These are phyloP conservation scores for Lactifluus echinatus DNA, from an alignment of 768 basidiomycete species.

Conservation along the genomic window DNA sequence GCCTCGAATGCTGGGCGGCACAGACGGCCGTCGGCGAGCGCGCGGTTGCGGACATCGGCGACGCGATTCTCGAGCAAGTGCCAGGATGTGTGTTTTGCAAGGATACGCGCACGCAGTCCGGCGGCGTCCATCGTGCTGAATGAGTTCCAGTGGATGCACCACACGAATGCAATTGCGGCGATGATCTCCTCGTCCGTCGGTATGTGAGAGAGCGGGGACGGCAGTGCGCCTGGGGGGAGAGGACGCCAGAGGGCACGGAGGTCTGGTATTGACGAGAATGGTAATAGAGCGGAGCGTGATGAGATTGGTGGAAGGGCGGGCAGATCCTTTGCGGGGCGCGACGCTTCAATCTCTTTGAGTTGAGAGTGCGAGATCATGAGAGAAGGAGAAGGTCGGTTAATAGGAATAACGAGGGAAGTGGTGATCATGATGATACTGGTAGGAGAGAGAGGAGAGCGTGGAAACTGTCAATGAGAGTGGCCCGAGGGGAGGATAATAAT, in stretches of 20 bases:
- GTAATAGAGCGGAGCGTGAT: neutral
- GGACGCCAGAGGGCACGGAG: slow-evolving; percentile 3
- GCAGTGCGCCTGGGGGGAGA: slow-evolving; percentile 13
- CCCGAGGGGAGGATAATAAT: no score
- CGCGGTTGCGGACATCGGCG: neutral
- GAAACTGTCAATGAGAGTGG: no score
- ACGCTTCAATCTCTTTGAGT: no score
- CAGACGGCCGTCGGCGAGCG: slow-evolving; percentile 14
- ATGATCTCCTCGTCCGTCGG: slow-evolving; percentile 15
- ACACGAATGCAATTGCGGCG: slow-evolving; percentile 12
- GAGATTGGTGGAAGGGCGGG: neutral
- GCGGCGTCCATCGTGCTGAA: slow-evolving; percentile 13
- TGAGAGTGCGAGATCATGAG: no score
- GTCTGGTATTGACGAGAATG: neutral
- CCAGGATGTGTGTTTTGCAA: slow-evolving; percentile 5
- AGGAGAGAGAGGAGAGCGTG: no score
- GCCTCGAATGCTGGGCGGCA: slow-evolving; percentile 6
- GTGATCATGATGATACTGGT: no score
- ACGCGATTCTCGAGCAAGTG: slow-evolving; percentile 13
- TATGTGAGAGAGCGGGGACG: slow-evolving; percentile 10
- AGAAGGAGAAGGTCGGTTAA: no score
- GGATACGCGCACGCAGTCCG: slow-evolving; percentile 12
- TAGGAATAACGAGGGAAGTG: no score
- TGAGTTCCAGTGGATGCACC: slow-evolving; percentile 19
- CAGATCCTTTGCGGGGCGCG: no score